phyloP scores from a whole-genome alignment of 768 basidiomycete genomes.

The Xerocomus spinulosus region DNA sequence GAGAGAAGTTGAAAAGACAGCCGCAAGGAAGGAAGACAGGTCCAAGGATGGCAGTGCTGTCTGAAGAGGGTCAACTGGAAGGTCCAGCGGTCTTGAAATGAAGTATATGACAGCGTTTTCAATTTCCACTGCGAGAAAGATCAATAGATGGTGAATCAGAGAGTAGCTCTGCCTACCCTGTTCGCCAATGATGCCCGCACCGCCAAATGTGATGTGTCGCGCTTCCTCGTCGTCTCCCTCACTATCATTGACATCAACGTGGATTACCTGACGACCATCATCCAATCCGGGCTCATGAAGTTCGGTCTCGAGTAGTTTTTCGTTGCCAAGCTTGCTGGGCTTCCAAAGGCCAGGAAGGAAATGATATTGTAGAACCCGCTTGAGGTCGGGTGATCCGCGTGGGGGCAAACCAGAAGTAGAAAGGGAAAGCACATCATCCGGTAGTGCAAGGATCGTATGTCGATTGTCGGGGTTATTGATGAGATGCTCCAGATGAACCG shows the following conservation, averaged over 20 bases:
- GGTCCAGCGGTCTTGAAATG: conserved; percentile 74
- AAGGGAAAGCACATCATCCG: conserved; percentile 74
- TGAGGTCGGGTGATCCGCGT: conserved; percentile 63
- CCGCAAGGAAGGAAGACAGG: conserved; percentile 86
- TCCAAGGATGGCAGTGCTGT: conserved; percentile 80
- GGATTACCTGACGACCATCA: conserved; percentile 65
- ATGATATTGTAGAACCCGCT: conserved; percentile 78
- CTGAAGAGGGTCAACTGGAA: conserved; percentile 76
- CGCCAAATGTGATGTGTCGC: conserved; percentile 73
- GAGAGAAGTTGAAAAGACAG: conserved; percentile 81
- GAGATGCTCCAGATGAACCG: conserved; percentile 65
- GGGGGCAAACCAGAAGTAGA: conserved; percentile 56
- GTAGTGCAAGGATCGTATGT: conserved; percentile 89
- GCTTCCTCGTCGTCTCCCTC: conserved; percentile 43
- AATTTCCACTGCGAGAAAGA: conserved; percentile 50
- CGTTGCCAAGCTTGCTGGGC: conserved; percentile 63
- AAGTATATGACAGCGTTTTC: conserved; percentile 87
- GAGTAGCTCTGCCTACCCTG: conserved; percentile 48
- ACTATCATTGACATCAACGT: conserved; percentile 54
- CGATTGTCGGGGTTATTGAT: conserved; percentile 64
- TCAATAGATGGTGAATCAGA: conserved; percentile 2
- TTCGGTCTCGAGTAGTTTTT: conserved; percentile 76
- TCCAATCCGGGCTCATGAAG: conserved; percentile 67
- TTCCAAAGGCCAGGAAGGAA: conserved; percentile 82
- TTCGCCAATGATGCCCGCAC: conserved; percentile 73